Evolutionary conservation across 83 land plant species (phyloP), one percentile per base, ranked within the genome.

Genomic region (Diphasiastrum complanatum): DNA sequence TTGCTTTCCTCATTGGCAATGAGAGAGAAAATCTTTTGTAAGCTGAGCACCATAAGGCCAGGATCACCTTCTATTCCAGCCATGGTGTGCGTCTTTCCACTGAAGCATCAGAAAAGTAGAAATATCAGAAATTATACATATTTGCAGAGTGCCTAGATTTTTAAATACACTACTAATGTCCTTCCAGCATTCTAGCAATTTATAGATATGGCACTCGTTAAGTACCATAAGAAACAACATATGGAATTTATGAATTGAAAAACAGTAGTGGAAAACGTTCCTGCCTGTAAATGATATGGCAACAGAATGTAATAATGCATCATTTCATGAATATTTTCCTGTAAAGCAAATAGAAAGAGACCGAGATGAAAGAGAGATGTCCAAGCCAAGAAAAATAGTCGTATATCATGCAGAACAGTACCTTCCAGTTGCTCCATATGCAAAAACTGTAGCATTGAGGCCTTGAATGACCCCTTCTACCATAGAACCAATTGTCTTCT

Each of bases 401-500:
- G 36, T 20, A 33, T 8, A 14, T 49, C 20, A 22, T 20, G 8
- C 20, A 10, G 32, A 4, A 46, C 19, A 35, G n/a, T 82, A 91
- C 97, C 97, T 91, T 68, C 97, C 97, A 45, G 97, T 91, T 30
- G 97, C 84, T 37, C 97, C 97, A 79, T 91, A 91, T 14, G 97
- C 97, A 79, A 91, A 91, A 26, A 91, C 80, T 35, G 97, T 91
- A 29, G 87, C 97, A 78, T 91, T 91, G 22, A 91, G 89, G 45
- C 97, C 97, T 55, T 83, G 89, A 35, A 87, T 59, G 31, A 91
- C 90, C 4, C 97, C 97, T 65, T 83, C 74, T 50, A 91, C 77
- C 65, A 79, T 79, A 29, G 95, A 65, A 25, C 78, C 67, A 22
- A 87, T 72, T 49, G 83, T 69, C 50, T 59, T 76, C 29, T 46